Evolutionary conservation across 2,329 filamentous ascomycete genomes (phyloP).

Genomic region (Zopfia rhizophila): DNA sequence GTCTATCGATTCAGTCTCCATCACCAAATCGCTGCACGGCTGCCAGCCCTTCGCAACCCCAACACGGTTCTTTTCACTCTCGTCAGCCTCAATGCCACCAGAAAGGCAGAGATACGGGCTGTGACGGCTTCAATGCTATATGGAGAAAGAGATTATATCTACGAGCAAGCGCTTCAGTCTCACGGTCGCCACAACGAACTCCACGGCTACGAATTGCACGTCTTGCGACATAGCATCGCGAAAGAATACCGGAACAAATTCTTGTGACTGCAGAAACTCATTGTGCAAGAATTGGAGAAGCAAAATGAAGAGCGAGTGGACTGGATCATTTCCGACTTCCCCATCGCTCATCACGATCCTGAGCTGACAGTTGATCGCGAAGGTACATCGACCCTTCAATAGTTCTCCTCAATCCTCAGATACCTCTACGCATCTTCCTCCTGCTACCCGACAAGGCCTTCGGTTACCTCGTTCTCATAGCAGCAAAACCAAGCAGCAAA

Average conservation of each 20-base stretch:
- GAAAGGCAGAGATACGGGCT: background rate
- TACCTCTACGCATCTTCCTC: slow-evolving; percentile 45
- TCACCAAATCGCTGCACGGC: too few species aligned
- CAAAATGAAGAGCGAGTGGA: slow-evolving; percentile 30
- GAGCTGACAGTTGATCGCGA: background rate
- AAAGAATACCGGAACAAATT: slow-evolving; percentile 52
- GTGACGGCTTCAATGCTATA: slow-evolving; percentile 19
- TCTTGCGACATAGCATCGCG: slow-evolving; percentile 28
- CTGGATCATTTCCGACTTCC: slow-evolving; percentile 39
- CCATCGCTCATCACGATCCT: background rate
- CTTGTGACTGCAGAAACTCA: slow-evolving; percentile 33
- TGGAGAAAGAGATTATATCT: slow-evolving; percentile 31
- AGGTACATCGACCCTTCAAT: slow-evolving; percentile 18
- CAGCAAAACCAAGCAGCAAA: slow-evolving; percentile 29
- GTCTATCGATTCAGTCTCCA: too few species aligned
- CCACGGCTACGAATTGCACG: slow-evolving; percentile 11
- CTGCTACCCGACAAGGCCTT: slow-evolving; percentile 31
- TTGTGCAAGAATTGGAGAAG: slow-evolving; percentile 40
- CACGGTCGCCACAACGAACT: slow-evolving; percentile 35
- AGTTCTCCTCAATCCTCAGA: slow-evolving; percentile 40
- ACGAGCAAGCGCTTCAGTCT: slow-evolving; percentile 48
- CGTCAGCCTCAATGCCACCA: background rate
- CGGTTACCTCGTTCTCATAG: slow-evolving; percentile 33
- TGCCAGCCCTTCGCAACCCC: too few species aligned
- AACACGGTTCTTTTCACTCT: background rate